These are phyloP conservation scores for Trichomonas gallinae DNA, from an alignment of 208 protist species.

Conservation along the genomic window DNA sequence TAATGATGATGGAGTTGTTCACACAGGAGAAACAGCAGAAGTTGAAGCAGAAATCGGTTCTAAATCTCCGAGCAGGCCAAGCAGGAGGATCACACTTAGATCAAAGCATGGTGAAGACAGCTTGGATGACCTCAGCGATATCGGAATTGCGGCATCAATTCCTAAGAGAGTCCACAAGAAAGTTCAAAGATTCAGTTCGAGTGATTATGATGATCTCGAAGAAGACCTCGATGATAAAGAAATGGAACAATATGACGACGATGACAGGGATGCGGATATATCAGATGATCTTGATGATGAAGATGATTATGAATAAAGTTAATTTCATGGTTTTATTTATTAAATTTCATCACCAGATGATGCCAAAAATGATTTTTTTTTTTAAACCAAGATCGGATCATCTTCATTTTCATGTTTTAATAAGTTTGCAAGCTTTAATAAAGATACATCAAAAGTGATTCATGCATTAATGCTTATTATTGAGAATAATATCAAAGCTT, in stretches of 20 bases:
- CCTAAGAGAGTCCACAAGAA: neutral
- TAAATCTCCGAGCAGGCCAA: neutral
- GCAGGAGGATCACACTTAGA: neutral
- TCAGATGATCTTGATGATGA: neutral
- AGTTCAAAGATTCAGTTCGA: neutral
- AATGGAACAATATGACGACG: neutral
- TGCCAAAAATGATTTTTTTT: no score
- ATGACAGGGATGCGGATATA: neutral
- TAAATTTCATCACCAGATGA: no score
- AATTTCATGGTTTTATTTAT: neutral
- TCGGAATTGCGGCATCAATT: neutral
- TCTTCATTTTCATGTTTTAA: no score
- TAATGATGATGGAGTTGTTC: neutral
- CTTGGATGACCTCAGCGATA: neutral
- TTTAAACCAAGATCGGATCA: no score
- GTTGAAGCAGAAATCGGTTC: neutral
- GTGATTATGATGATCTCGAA: neutral
- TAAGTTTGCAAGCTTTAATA: no score
- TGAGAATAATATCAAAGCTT: no score
- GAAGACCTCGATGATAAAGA: neutral
- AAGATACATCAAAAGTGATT: no score
- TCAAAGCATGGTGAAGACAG: neutral
- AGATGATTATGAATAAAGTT: neutral
- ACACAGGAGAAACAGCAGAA: neutral
- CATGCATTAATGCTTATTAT: no score